These are phyloP conservation scores for Pisolithus tinctorius DNA, from an alignment of 768 basidiomycete species.

Conservation along the genomic window DNA sequence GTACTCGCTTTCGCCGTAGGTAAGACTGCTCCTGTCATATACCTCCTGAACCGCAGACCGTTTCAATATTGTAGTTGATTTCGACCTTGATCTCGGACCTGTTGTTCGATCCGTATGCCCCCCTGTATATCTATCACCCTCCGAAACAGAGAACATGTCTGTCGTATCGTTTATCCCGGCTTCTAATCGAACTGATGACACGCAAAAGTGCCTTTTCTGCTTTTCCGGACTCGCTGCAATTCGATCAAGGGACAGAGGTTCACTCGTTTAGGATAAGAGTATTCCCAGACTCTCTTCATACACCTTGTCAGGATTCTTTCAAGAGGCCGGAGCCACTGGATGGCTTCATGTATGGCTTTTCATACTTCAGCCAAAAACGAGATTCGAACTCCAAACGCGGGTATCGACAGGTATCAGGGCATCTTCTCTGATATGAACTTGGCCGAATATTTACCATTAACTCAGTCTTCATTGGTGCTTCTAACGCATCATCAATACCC, in stretches of 20 bases:
- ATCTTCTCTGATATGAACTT: not conserved
- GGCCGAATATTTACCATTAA: slow-evolving; percentile 1
- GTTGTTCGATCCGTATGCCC: slow-evolving; percentile 68
- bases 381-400: slow-evolving; percentile 67
- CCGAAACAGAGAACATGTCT: slow-evolving; percentile 80
- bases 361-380: slow-evolving; percentile 66
- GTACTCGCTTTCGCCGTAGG: slow-evolving; percentile 62
- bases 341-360: slow-evolving; percentile 72
- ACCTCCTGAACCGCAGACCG: not conserved
- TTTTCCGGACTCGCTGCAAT: slow-evolving; percentile 84
- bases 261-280: slow-evolving; percentile 85
- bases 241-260: slow-evolving; percentile 74
- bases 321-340: slow-evolving; percentile 40
- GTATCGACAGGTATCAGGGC: slow-evolving; percentile 62
- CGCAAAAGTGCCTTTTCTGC: slow-evolving; percentile 75
- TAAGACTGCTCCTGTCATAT: slow-evolving; percentile 19
- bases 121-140: slow-evolving; percentile 51
- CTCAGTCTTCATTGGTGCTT: slow-evolving; percentile 54
- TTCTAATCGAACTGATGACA: slow-evolving; percentile 3
- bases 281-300: slow-evolving; percentile 23
- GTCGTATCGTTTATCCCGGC: not conserved
- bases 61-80: slow-evolving; percentile 51
- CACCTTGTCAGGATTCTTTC: slow-evolving; percentile 9
- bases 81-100: slow-evolving; percentile 85
- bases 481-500: slow-evolving; percentile 77